Evolutionary conservation across 495 filamentous ascomycete genomes (phyloP).

Genomic region (Lasiosphaeria hispida): DNA sequence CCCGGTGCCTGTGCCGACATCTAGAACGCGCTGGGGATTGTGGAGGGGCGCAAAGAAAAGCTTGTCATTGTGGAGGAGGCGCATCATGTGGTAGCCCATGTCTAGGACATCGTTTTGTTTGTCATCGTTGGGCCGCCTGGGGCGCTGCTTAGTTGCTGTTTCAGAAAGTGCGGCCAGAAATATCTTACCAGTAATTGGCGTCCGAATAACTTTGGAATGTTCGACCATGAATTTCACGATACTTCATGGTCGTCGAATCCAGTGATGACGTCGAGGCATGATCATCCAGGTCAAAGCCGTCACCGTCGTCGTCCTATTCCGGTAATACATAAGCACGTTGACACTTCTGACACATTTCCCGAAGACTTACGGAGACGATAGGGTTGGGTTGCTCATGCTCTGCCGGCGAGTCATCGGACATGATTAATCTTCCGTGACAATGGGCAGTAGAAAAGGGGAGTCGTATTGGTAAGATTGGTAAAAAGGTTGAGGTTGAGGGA

Average conservation of each 20-base stretch:
- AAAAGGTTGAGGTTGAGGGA: too few species aligned
- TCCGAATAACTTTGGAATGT: slow-evolving; percentile 24
- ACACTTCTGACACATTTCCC: too few species aligned
- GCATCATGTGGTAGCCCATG: slow-evolving; percentile 4
- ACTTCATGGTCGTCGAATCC: slow-evolving; percentile 29
- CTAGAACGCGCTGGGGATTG: slow-evolving; percentile 52
- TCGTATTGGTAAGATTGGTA: too few species aligned
- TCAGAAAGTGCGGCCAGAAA: too few species aligned
- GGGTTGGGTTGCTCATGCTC: too few species aligned
- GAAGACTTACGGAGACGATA: too few species aligned
- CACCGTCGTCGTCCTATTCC: neutral
- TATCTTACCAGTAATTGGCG: slow-evolving; percentile 10
- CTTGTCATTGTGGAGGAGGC: slow-evolving; percentile 25
- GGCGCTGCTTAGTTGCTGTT: neutral
- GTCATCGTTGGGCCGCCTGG: slow-evolving; percentile 1
- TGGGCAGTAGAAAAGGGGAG: too few species aligned
- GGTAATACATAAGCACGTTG: too few species aligned
- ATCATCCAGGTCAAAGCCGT: neutral
- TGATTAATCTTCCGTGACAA: too few species aligned
- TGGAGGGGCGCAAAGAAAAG: slow-evolving; percentile 52
- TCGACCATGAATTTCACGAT: slow-evolving; percentile 25
- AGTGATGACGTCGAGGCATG: slow-evolving; percentile 30
- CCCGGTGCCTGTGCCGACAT: slow-evolving; percentile 62
- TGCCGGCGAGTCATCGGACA: too few species aligned
- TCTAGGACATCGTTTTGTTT: slow-evolving; percentile 4